Evolutionary conservation across 257 asterid genomes (phyloP).

Genomic region (Solanum rostratum): DNA sequence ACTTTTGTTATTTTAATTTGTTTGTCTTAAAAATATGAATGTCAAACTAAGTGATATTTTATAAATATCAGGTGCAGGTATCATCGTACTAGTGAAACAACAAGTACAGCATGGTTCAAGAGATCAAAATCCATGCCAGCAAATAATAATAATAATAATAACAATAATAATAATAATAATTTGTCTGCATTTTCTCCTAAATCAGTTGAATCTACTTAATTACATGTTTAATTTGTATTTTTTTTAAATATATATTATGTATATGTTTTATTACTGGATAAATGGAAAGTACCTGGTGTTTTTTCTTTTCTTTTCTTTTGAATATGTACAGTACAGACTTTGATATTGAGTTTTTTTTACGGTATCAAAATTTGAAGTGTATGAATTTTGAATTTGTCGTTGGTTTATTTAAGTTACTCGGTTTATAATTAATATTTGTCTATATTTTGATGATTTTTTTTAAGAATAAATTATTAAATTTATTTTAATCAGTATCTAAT

Average conservation of each 20-base stretch:
- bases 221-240: background rate
- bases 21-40: background rate
- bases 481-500: background rate
- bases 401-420: background rate
- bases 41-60: background rate
- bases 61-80: constrained; percentile 6
- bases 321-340: background rate
- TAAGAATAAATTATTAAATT: background rate
- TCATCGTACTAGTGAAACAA: background rate
- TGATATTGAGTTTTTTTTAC: background rate
- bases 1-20: background rate
- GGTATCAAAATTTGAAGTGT: background rate
- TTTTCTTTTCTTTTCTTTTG: background rate
- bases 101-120: background rate
- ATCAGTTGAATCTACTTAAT: constrained; percentile 5
- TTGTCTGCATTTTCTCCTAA: background rate
- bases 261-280: background rate
- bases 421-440: background rate
- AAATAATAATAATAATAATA: background rate
- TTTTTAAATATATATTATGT: background rate
- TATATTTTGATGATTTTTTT: background rate
- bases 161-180: background rate
- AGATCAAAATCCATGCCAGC: constrained; percentile 12
- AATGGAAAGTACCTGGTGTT: background rate
- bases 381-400: background rate